Evolutionary conservation across 257 asterid genomes (phyloP), one percentile per base, ranked within the genome.

Genomic region (Solanum pinnatisectum): DNA sequence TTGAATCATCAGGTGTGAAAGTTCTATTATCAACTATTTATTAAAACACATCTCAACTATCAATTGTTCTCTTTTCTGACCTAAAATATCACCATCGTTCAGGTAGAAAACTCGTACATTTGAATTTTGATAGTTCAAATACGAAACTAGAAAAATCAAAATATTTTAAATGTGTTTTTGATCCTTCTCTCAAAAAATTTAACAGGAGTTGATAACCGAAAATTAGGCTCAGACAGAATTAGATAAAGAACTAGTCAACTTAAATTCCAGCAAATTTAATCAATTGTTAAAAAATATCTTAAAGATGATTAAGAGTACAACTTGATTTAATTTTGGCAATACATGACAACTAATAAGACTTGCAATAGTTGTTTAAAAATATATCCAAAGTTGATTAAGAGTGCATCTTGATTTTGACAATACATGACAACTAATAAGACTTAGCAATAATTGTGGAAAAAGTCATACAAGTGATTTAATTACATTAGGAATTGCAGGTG

Each of bases 61-160:
- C 0, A 3, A 10, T 56, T 56, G 5, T 56, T 18, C 1, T 6
- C 8, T 56, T 56, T 56, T 56, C 0, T 10, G 10, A 18, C n/a
- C 4, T 56, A 18, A 56, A 56, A 18, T 56, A 56, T 59, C 67
- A 56, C 5, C 5, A 1, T 56, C 15, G 1, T 63, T 63, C 32
- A 23, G 0, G 1, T 63, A 23, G 1, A n/a, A n/a, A 63, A 63
- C 3, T n/a, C 1, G 4, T 4, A n/a, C 4, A n/a, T 63, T 2
- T 56, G 0, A 56, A 56, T 40, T 40, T 5, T 49, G 1, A 49
- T 49, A 49, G 16, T 15, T 49, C 22, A 15, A 8, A 49, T 15
- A 49, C 15, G 1, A 44, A 42, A 42, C 5, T 42, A 3, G 8
- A 40, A 40, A 40, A 40, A 8, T 2, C 0, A 9, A 40, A 9